Evolutionary conservation across 73 alveolate genomes (phyloP), one percentile per base, ranked within the genome.

Genomic region (Uronychia binucleata): DNA sequence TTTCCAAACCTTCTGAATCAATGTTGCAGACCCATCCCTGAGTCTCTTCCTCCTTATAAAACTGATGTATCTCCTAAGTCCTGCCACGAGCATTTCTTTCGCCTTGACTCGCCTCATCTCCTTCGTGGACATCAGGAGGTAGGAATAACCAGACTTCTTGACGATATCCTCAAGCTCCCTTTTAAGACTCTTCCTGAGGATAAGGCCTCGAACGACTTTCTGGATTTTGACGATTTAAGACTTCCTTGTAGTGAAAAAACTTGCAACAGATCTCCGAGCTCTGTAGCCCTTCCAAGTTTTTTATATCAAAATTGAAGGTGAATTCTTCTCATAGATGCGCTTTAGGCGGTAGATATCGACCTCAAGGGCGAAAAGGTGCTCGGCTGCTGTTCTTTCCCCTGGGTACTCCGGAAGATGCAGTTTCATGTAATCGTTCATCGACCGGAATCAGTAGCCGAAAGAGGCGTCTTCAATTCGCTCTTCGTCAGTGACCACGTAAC

Each of bases 401-500:
- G 91, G 80, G 59, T 85, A 85, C 57, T 85, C 91, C 13, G 91
- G 88, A 28, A 82, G 83, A 67, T 81, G 94, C 79, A 80, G 85
- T 32, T 80, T 88, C 94, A 80, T 88, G 82, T 74, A 88, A 26
- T 84, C 94, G 83, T 88, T 88, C 28, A 80, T 80, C 25, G 78
- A 83, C 34, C 88, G 58, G 46, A 60, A 88, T 29, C 91, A 33
- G 34, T 85, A 85, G 46, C 88, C 94, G 58, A 88, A 88, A n/a
- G 94, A 82, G 57, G 94, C 90, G 58, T 80, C 87, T 25, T 82
- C 90, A n/a, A 80, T 88, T 0, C 90, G n/a, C 80, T 88, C 94
- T 59, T 88, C 94, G 34, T 88, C 94, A 0, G 94, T 88, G 25
- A 77, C 67, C 25, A 88, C 85, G 60, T 67, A 83, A 58, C 35